These are phyloP conservation scores for Phytophthora nicotianae DNA, from an alignment of 352 stramenopile genomes.

Conservation along the genomic window DNA sequence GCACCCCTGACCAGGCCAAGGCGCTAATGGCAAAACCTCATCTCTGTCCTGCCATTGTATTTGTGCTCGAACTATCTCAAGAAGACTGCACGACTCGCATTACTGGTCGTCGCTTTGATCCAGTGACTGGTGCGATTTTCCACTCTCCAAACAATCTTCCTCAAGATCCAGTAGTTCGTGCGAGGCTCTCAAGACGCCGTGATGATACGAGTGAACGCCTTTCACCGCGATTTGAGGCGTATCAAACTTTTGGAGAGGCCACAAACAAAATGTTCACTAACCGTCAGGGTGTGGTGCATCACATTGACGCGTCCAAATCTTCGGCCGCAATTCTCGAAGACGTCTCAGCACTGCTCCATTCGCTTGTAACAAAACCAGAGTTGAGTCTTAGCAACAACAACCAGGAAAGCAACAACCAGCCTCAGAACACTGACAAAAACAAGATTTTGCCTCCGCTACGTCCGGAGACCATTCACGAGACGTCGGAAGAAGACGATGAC, in stretches of 20 bases:
- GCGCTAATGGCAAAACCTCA: constrained; percentile 45
- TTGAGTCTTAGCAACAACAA: constrained; percentile 13
- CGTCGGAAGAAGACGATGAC: constrained; percentile 48
- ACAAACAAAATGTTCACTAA: constrained; percentile 54
- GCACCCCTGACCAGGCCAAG: constrained; percentile 62
- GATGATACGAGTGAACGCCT: constrained; percentile 68
- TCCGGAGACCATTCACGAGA: constrained; percentile 54
- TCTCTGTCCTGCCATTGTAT: constrained; percentile 56
- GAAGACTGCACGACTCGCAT: constrained; percentile 56
- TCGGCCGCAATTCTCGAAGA: constrained; percentile 45
- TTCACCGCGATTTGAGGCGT: constrained; percentile 67
- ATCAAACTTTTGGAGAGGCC: constrained; percentile 56
- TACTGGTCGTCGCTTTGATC: constrained; percentile 62
- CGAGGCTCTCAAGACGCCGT: constrained; percentile 59
- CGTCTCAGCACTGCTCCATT: constrained; percentile 47
- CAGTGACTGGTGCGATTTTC: constrained; percentile 65
- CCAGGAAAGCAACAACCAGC: constrained; percentile 28
- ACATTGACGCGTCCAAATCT: constrained; percentile 45
- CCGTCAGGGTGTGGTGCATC: constrained; percentile 37
- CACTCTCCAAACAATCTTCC: constrained; percentile 52
- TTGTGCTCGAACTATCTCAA: constrained; percentile 63
- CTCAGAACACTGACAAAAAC: constrained; percentile 5
- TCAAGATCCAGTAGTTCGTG: constrained; percentile 41
- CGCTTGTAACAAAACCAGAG: constrained; percentile 25
- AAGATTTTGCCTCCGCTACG: constrained; percentile 38